Percentiles rank a stretch among this genome's conserved stretches.
phyloP scores from a whole-genome alignment of 257 asterid species.

The Solanum neorickii region DNA sequence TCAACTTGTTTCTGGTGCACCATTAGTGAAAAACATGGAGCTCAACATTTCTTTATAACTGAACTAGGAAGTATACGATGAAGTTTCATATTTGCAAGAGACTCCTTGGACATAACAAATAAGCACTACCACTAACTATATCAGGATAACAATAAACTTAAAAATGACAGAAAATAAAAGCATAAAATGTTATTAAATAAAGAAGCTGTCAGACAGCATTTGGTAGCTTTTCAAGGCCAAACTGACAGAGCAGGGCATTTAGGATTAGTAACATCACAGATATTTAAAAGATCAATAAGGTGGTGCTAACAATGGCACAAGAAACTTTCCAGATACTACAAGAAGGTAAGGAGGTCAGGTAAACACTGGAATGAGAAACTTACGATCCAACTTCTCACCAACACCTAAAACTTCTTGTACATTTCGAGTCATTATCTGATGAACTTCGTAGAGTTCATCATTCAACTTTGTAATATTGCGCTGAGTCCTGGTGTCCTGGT shows the following conservation, averaged over 20 bases:
- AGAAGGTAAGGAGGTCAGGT: background rate
- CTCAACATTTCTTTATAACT: background rate
- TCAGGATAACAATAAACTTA: background rate
- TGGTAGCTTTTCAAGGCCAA: background rate
- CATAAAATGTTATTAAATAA: background rate
- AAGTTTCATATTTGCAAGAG: background rate
- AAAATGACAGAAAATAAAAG: background rate
- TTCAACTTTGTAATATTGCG: conserved; percentile 80
- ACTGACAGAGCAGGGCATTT: background rate
- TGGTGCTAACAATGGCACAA: background rate
- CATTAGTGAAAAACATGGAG: background rate
- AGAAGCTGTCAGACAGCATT: background rate
- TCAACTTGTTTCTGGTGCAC: background rate
- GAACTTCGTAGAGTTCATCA: conserved; percentile 98
- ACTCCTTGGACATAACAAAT: background rate
- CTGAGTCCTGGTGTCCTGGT: conserved; percentile 95
- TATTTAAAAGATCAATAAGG: background rate
- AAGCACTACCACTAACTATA: background rate
- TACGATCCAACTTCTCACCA: conserved; percentile 98
- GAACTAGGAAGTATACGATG: background rate
- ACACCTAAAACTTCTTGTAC: conserved; percentile 98
- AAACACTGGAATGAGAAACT: conserved; percentile 19
- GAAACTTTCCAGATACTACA: background rate
- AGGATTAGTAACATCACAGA: background rate
- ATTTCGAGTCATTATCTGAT: conserved; percentile 98